Conservation (phyloP, 148 eudicot species). For the Rhododendron simsii region DNA sequence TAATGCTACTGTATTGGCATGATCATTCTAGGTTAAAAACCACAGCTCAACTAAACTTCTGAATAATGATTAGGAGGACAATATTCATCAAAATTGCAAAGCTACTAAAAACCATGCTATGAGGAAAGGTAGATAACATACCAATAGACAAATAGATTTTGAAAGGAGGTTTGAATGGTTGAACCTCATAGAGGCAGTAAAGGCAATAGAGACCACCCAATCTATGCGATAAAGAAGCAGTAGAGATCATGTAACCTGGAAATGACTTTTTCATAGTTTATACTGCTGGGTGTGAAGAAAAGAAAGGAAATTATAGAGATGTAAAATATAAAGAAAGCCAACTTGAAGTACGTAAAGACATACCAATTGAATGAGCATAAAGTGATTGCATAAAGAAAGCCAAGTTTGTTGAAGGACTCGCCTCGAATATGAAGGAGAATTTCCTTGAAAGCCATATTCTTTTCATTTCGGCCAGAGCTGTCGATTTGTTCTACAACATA, state of each 20-base stretch:
- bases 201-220: conserved; percentile 76
- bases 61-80: neutral
- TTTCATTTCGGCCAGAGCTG: conserved; percentile 57
- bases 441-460: conserved; percentile 63
- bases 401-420: conserved; percentile 52
- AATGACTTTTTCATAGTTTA: neutral
- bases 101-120: neutral
- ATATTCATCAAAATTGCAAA: neutral
- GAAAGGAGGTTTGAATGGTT: conserved; percentile 79
- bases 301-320: neutral
- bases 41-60: neutral
- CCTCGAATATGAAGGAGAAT: conserved; percentile 74
- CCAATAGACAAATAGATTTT: conserved; percentile 71
- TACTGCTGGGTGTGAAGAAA: neutral
- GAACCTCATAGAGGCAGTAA: conserved; percentile 78
- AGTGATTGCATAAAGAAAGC: conserved; percentile 66
- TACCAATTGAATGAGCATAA: conserved; percentile 64
- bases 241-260: conserved; percentile 55
- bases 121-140: conserved; percentile 22
- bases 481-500: conserved; percentile 35
- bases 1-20: neutral
- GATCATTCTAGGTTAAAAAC: neutral
- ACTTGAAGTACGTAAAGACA: conserved; percentile 11
- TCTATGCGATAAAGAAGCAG: conserved; percentile 46
- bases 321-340: neutral